These are phyloP conservation scores for Colletotrichum agaves DNA, from an alignment of 2,329 filamentous ascomycete genomes.

Conservation along the genomic window DNA sequence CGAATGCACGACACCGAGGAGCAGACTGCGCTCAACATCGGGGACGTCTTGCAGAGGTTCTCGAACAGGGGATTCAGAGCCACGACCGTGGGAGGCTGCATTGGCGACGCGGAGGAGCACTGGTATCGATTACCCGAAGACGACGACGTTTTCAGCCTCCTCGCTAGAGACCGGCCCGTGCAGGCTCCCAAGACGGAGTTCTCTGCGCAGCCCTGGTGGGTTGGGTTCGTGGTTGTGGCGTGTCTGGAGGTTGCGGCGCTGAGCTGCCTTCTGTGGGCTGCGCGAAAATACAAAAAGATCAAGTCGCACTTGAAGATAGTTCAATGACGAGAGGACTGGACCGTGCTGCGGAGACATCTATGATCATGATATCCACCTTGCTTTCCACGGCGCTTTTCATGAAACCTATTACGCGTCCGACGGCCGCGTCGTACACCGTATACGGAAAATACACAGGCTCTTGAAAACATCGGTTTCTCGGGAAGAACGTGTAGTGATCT, in stretches of 20 bases:
- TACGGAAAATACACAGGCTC: no score
- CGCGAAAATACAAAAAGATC: neutral
- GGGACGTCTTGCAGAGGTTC: neutral
- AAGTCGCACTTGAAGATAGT: neutral
- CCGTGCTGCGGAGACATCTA: no score
- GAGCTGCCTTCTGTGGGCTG: conserved; percentile 3
- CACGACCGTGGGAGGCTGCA: conserved; percentile 9
- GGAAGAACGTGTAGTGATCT: no score
- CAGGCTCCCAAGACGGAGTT: neutral
- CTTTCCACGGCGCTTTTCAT: no score
- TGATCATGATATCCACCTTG: no score
- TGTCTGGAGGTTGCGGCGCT: conserved; percentile 3
- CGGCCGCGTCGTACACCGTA: no score
- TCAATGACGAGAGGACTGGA: neutral
- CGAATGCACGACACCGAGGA: neutral
- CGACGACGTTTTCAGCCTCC: no score
- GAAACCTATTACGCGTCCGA: no score
- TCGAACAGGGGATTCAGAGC: neutral
- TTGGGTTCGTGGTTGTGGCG: neutral
- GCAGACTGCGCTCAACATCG: neutral
- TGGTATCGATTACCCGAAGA: neutral
- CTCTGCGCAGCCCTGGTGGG: neutral
- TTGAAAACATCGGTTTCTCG: no score
- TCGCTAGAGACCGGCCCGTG: neutral
- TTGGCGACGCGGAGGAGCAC: neutral